Evolutionary conservation across 2,329 filamentous ascomycete species (phyloP).

Genomic region (Pseudocercospora eumusae): DNA sequence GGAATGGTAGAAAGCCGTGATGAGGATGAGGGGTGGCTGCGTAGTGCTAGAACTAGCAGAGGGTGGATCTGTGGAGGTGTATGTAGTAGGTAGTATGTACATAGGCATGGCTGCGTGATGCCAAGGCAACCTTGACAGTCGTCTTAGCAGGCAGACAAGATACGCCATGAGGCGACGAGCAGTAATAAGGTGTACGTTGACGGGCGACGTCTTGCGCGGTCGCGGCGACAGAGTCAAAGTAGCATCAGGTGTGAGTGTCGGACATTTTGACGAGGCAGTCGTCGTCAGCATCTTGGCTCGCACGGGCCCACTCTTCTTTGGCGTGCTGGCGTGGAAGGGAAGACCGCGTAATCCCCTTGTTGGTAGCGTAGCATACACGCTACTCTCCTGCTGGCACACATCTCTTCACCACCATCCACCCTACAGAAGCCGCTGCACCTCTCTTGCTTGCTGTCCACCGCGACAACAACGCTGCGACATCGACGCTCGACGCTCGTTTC

Average conservation of each 20-base stretch:
- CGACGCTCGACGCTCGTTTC: neutral
- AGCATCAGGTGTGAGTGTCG: neutral
- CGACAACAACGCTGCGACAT: neutral
- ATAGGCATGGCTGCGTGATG: neutral
- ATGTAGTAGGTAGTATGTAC: no score
- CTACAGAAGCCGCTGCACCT: neutral
- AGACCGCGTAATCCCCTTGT: conserved; percentile 7
- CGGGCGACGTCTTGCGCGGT: neutral
- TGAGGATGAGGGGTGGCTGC: neutral
- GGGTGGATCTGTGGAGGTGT: neutral
- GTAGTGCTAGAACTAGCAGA: neutral
- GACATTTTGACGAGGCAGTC: neutral
- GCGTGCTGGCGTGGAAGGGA: neutral
- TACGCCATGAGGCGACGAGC: neutral
- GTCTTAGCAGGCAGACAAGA: conserved; percentile 1
- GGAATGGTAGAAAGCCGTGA: neutral
- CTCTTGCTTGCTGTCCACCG: conserved; percentile 1
- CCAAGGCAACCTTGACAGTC: neutral
- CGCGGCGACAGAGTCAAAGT: no score
- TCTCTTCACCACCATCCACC: neutral
- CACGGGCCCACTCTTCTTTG: neutral
- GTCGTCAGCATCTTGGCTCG: neutral
- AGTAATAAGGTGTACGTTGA: neutral
- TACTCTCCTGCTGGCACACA: neutral
- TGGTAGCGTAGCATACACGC: neutral